A percentile compares a stretch with the other conserved stretches of the same genome.
These are phyloP conservation scores for Cenchrus americanus DNA, from an alignment of 176 grass and related monocot species.

Conservation along the genomic window DNA sequence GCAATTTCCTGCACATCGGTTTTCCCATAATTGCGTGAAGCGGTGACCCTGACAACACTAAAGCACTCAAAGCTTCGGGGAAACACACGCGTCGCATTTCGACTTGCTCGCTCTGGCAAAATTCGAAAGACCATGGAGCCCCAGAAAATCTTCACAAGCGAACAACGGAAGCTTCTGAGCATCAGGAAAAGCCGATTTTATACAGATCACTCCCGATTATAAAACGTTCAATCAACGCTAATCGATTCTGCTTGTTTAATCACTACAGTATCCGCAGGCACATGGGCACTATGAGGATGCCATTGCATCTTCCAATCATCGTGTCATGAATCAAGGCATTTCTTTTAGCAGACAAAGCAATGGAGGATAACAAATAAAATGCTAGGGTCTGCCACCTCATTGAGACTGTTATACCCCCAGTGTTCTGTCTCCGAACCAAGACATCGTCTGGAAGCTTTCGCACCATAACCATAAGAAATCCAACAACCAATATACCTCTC, in stretches of 20 bases:
- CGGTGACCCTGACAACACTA: background rate
- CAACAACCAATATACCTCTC: conserved; percentile 27
- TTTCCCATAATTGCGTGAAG: background rate
- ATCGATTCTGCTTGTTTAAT: conserved; percentile 46
- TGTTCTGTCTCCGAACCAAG: conserved; percentile 22
- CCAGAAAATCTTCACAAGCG: conserved; percentile 30
- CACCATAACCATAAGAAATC: conserved; percentile 36
- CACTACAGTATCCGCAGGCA: conserved; percentile 37
- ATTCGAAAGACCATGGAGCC: background rate
- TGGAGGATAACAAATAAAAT: conserved; percentile 42
- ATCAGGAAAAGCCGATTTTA: conserved; percentile 32
- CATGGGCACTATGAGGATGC: conserved; percentile 49
- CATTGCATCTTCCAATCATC: conserved; percentile 44
- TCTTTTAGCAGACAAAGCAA: conserved; percentile 31
- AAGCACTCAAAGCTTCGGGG: conserved; percentile 25
- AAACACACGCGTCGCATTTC: background rate
- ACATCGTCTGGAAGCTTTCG: conserved; percentile 21
- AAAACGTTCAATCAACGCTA: conserved; percentile 47
- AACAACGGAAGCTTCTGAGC: conserved; percentile 52
- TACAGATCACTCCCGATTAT: conserved; percentile 42
- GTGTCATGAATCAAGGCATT: conserved; percentile 35
- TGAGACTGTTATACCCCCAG: conserved; percentile 17
- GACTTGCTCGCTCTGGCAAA: background rate
- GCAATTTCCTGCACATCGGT: background rate
- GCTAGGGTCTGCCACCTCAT: conserved; percentile 37